phyloP scores from a whole-genome alignment of 78 protist genomes.

The Salpingoeca rosetta region DNA sequence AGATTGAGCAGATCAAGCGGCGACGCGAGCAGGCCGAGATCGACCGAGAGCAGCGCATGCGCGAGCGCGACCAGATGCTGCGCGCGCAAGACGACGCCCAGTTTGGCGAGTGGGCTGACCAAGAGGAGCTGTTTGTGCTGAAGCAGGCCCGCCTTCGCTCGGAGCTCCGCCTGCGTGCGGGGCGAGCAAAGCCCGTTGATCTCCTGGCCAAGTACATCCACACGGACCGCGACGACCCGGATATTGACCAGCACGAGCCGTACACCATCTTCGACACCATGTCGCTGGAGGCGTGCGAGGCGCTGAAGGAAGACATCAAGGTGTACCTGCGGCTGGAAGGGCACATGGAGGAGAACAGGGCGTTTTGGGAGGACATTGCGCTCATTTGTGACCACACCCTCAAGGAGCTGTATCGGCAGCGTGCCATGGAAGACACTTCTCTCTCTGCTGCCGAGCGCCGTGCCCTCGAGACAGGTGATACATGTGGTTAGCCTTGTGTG shows the following conservation, averaged over 20 bases:
- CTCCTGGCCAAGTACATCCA: slow-evolving; percentile 25
- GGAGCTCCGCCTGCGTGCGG: slow-evolving; percentile 46
- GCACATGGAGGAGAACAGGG: slow-evolving; percentile 19
- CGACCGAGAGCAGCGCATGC: slow-evolving; percentile 54
- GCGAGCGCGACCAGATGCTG: slow-evolving; percentile 39
- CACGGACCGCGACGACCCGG: not conserved
- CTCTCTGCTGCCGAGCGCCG: not conserved
- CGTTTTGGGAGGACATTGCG: slow-evolving; percentile 26
- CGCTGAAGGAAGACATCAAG: slow-evolving; percentile 24
- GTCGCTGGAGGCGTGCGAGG: slow-evolving; percentile 21
- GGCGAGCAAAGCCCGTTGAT: slow-evolving; percentile 74
- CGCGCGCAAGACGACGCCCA: slow-evolving; percentile 34
- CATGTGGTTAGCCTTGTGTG: not conserved
- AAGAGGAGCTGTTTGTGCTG: slow-evolving; percentile 55
- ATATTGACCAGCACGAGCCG: slow-evolving; percentile 34
- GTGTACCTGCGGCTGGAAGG: slow-evolving; percentile 14
- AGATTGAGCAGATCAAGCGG: slow-evolving; percentile 56
- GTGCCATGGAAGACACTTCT: too few relatives aligned
- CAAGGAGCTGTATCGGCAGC: not conserved
- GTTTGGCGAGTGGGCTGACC: not conserved
- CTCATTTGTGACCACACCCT: slow-evolving; percentile 24
- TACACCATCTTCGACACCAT: slow-evolving; percentile 23
- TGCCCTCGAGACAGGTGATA: not conserved
- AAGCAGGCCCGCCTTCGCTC: slow-evolving; percentile 52
- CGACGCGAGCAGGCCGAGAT: slow-evolving; percentile 66